These are phyloP conservation scores for Stemphylium lycopersici DNA, from an alignment of 2,329 filamentous ascomycete species.

Conservation along the genomic window DNA sequence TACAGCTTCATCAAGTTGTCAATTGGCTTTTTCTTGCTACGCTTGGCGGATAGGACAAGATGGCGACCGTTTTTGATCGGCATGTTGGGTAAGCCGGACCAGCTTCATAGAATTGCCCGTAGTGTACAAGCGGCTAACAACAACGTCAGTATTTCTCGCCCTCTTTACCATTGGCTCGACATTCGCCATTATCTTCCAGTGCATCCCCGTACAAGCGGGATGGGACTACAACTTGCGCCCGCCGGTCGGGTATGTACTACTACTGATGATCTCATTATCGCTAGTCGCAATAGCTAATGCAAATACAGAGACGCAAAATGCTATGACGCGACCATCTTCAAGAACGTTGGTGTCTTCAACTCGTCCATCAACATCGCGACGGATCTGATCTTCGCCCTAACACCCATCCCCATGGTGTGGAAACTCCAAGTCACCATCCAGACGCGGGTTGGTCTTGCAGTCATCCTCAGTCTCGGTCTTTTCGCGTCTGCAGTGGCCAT, in stretches of 20 bases:
- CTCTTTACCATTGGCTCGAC: conserved; percentile 36
- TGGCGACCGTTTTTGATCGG: conserved; percentile 50
- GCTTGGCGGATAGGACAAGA: conserved; percentile 45
- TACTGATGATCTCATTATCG: not conserved
- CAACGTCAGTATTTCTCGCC: conserved; percentile 15
- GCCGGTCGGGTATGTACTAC: conserved; percentile 20
- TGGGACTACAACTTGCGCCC: conserved; percentile 49
- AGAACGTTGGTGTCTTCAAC: conserved; percentile 55
- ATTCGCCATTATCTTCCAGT: conserved; percentile 35
- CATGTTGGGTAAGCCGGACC: conserved; percentile 48
- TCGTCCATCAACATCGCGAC: conserved; percentile 50
- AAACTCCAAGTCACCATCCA: conserved; percentile 50
- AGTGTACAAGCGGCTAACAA: not conserved
- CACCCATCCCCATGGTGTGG: conserved; percentile 53
- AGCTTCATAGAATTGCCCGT: not conserved
- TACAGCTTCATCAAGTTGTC: conserved; percentile 57
- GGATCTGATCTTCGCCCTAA: conserved; percentile 49
- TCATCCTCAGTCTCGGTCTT: conserved; percentile 47
- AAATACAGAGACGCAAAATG: conserved; percentile 26
- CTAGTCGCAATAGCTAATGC: not conserved
- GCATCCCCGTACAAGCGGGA: conserved; percentile 50
- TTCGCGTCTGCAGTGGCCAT: conserved; percentile 39
- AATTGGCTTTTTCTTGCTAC: conserved; percentile 55
- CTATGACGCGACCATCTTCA: conserved; percentile 50
- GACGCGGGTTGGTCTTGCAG: conserved; percentile 46